Conservation (phyloP, 2,329 filamentous ascomycete genomes). For the Didymella pomorum region DNA sequence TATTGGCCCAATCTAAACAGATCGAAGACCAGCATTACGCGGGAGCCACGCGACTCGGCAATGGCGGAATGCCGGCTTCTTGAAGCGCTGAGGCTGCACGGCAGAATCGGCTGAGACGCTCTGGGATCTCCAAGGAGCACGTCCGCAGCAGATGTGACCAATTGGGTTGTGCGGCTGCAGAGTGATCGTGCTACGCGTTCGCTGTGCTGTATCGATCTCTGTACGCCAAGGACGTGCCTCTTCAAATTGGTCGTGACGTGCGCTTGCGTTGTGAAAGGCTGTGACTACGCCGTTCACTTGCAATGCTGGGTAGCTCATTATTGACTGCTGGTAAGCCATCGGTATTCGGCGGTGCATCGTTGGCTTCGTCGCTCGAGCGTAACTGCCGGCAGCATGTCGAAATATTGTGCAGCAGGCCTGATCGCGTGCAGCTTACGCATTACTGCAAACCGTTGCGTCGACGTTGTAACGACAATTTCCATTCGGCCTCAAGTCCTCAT, state of each 20-base stretch:
- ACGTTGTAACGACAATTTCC: too few species aligned
- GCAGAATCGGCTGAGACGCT: background rate
- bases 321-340: too few species aligned
- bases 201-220: background rate
- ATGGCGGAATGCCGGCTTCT: constrained; percentile 23
- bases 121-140: background rate
- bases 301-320: background rate
- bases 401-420: background rate
- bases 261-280: background rate
- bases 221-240: background rate
- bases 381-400: background rate
- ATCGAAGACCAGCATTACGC: constrained; percentile 16
- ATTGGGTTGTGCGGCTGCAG: background rate
- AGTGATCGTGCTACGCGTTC: background rate
- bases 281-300: background rate
- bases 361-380: background rate
- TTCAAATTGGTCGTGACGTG: background rate
- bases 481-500: constrained; percentile 41
- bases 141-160: too few species aligned
- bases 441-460: background rate
- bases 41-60: constrained; percentile 33
- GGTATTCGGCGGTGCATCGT: background rate
- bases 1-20: constrained; percentile 32
- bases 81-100: constrained; percentile 7
- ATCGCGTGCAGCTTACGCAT: background rate